Percentiles rank a stretch among this genome's conserved stretches.
Evolutionary conservation across 495 filamentous ascomycete species (phyloP).

Genomic region (Chaetomidium leptoderma): DNA sequence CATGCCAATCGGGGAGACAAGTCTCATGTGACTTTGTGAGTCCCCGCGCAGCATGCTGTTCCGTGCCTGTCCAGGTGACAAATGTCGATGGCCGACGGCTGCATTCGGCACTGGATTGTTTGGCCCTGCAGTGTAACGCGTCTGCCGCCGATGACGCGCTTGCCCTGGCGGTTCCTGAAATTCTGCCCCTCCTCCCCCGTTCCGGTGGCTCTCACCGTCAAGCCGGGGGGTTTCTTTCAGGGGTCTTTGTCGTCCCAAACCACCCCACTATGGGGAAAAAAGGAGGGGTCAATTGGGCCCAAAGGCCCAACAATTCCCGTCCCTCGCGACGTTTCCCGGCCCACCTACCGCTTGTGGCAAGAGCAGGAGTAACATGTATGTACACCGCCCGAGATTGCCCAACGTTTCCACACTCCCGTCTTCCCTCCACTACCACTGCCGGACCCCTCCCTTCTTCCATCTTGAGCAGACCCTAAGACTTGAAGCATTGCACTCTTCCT

Average conservation of each 20-base stretch:
- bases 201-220: neutral
- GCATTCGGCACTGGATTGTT: no score
- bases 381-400: neutral
- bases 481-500: no score
- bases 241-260: neutral
- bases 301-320: neutral
- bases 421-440: neutral
- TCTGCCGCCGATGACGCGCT: conserved; percentile 10
- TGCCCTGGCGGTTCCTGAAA: neutral
- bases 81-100: neutral
- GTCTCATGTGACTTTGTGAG: neutral
- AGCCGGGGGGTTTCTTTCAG: neutral
- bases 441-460: neutral
- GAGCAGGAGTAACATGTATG: neutral
- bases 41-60: neutral
- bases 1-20: neutral
- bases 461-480: no score
- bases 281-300: conserved; percentile 13
- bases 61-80: no score
- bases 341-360: conserved; percentile 6
- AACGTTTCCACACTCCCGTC: no score
- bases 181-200: conserved; percentile 3
- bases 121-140: neutral
- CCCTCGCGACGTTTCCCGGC: conserved; percentile 3
- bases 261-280: neutral